Evolutionary conservation across 2,329 filamentous ascomycete genomes (phyloP), one percentile per base, ranked within the genome.

Genomic region (Aspergillus viridinutans): DNA sequence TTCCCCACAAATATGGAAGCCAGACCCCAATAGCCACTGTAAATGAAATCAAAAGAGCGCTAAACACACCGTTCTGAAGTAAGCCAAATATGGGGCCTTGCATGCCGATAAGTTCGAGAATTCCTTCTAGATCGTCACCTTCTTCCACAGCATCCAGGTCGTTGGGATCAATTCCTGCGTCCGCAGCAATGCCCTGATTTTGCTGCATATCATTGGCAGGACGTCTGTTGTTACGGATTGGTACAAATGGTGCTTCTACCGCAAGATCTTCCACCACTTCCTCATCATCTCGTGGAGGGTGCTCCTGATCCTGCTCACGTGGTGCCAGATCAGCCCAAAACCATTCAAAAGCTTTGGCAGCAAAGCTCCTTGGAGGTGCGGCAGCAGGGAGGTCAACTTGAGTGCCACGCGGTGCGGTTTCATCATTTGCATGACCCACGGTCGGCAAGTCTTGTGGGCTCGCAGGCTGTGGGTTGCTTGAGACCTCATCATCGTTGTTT

Each of bases 51-150:
- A 99, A 81, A 49, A 97, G 88, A 7, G 90, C 88, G 70, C 93
- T 96, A 74, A 99, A 99, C 17, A 97, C 86, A 55, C 90, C 92
- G 64, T 99, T 99, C 69, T 99, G 94, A 64, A 97, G 86, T 5
- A 99, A 82, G 2, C 91, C 92, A 14, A 89, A 88, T 3, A 99
- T 81, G 0, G 94, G 94, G 0, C 94, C 94, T 68, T 95, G 90
- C 89, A 99, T 95, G 40, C 94, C 94, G 58, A 99, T 89, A 17
- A 99, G 84, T 72, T 99, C 94, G 79, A 99, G 86, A 53, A 99
- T 90, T 0, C 94, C 94, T 71, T 99, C 94, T 17, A 99, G 85
- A 69, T 99, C 94, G 74, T 99, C 94, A 9, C 90, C 90, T 64
- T 97, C 89, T 47, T 81, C 80, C 17, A 77, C 72, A n/a, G 75